A percentile compares a stretch with the other conserved stretches of the same genome.
Conservation (phyloP, 345 rosid species). For the Physaria fendleri region DNA sequence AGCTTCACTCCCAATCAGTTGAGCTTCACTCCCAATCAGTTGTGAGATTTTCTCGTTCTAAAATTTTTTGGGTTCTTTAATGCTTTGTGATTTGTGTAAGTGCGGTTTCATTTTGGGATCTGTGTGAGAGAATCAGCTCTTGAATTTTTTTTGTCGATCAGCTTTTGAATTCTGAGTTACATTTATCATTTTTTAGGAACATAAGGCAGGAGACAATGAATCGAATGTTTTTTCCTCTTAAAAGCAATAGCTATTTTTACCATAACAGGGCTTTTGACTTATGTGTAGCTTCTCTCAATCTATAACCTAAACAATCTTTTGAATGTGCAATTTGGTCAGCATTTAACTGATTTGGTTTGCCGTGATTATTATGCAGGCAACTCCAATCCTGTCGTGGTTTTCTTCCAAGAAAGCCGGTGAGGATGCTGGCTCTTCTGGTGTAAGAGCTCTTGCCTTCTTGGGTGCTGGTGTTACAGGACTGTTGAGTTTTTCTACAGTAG, state of each 20-base stretch:
- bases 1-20: constrained; percentile 55
- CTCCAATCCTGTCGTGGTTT: constrained; percentile 49
- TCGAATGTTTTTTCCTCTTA: background rate
- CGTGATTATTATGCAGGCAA: constrained; percentile 35
- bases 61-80: background rate
- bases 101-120: constrained; percentile 8
- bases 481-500: constrained; percentile 64
- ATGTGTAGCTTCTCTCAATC: background rate
- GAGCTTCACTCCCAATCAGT: constrained; percentile 61
- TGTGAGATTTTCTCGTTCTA: constrained; percentile 36
- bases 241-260: background rate
- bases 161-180: too few species aligned
- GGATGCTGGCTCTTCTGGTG: constrained; percentile 50
- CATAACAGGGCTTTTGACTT: background rate
- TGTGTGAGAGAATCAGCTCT: background rate
- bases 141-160: background rate
- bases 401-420: constrained; percentile 61
- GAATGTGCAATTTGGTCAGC: background rate
- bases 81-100: background rate
- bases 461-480: constrained; percentile 93
- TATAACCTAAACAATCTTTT: background rate
- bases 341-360: background rate
- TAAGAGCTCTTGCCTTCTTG: constrained; percentile 56
- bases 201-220: background rate
- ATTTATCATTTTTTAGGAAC: background rate